Base-by-base conservation (phyloP, 148 eudicot species). In the Rhododendron molle region DNA sequence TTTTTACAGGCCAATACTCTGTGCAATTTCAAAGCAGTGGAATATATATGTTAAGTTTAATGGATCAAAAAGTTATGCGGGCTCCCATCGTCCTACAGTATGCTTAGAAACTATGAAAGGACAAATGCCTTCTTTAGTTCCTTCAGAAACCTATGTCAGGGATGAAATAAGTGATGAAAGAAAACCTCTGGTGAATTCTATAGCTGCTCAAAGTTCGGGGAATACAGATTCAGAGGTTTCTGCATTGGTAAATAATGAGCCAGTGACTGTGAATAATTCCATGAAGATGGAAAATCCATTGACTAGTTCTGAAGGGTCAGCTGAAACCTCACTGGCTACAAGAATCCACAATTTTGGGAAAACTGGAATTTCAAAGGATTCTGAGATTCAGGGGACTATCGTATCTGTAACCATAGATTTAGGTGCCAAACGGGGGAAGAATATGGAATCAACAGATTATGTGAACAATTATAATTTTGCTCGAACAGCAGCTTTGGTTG, bases 391-490 rank as follows among this genome's bases (percentile, higher is more conserved):
- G 82, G 89, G 78, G 14, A 82, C 73, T 77, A 21, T 18, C 47
- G 44, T 78, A 56, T 78, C 80, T 85, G 87, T 87, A 65, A 71
- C 83, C 52, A 81, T 87, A 74, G 79, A 40, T 76, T 84, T 90
- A 85, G 84, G 80, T 80, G 81, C 85, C 65, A 86, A 86, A 81
- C 76, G 38, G 83, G 85, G 87, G 86, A 92, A 85, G 89, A 85
- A 85, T 84, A 83, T 83, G 46, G 86, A 90, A 36, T 86, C 87
- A 82, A 84, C 85, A 52, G 85, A 83, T 69, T 95, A 94, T 79
- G 80, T 90, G 76, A 97, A 97, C 82, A 81, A 28, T 86, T 97
- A 97, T 85, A 88, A 85, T 88, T 95, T 95, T 91, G 98, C 96
- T 84, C 90, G 86, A 50, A 89, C 89, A 87, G 94, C 99, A 67